Evolutionary conservation across 2,329 filamentous ascomycete species (phyloP), one percentile per base, ranked within the genome.

Genomic region (Pseudocercospora musae): DNA sequence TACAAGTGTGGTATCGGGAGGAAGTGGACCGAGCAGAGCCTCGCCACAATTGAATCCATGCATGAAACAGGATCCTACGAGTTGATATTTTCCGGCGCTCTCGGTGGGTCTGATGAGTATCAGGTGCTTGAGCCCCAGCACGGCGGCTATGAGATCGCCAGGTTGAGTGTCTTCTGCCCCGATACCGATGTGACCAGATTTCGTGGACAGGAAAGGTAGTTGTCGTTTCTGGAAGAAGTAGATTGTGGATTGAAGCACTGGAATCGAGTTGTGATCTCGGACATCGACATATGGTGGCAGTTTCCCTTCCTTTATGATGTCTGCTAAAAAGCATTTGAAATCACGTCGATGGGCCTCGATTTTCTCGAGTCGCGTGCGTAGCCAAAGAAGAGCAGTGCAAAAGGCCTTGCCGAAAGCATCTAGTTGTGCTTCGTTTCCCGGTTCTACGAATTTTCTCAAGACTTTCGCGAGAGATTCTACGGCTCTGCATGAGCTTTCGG

Each of bases 31-130:
- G 11, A 60, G 62, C 13, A 63, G 54, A 25, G 57, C 53, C 29
- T 63, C 62, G 10, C 62, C 62, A 50, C 53, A 60, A 27, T 57
- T 63, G 25, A 57, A 57, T 11, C 62, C 57, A 29, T 63, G 57
- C 40, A 60, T 37, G 20, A 20, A 63, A 20, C 61, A 63, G 9
- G 48, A 57, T 1, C 61, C 61, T 18, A 63, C 57, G 20, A 63
- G 61, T n/a, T 63, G 23, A 25, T 63, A 54, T n/a, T 48, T 21
- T 11, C 49, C 20, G 1, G 18, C 21, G 5, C 6, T 7, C 8
- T 31, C 31, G 13, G 40, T n/a, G 21, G 50, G 40, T 21, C 61
- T 40, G 2, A 63, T 33, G 1, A 59, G 10, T 1, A 57, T 25
- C 13, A 60, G 29, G 37, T 57, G 56, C 15, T 27, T 49, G 21